Evolutionary conservation across 2,329 filamentous ascomycete species (phyloP).

Genomic region (Apiospora phragmitis): DNA sequence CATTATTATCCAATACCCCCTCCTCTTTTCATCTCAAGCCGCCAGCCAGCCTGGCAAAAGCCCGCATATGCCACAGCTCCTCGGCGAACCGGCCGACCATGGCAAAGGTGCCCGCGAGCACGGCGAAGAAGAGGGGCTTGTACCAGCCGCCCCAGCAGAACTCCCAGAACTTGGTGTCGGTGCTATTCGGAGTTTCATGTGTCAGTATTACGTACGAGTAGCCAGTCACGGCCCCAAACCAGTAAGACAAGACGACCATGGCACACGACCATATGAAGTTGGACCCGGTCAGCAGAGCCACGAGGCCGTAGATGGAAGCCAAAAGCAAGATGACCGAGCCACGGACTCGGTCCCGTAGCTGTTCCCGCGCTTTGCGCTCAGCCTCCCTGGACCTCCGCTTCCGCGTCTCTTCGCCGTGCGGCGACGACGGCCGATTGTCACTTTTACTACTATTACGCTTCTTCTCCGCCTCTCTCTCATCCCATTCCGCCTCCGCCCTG

Average conservation of each 20-base stretch:
- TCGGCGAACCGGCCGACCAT: slow-evolving; percentile 19
- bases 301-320: slow-evolving; percentile 13
- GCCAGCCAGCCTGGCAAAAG: neutral
- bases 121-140: slow-evolving; percentile 16
- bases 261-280: slow-evolving; percentile 20
- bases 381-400: neutral
- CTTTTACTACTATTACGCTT: neutral
- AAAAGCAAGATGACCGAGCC: slow-evolving; percentile 13
- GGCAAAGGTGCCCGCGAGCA: slow-evolving; percentile 14
- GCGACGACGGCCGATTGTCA: neutral
- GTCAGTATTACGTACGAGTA: slow-evolving; percentile 11
- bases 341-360: neutral
- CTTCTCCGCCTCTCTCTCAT: too few relatives aligned
- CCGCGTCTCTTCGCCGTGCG: neutral
- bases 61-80: slow-evolving; percentile 4
- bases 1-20: too few relatives aligned
- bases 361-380: neutral
- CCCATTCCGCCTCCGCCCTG: too few relatives aligned
- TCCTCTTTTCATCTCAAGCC: neutral
- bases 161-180: slow-evolving; percentile 15
- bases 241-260: slow-evolving; percentile 14
- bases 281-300: slow-evolving; percentile 15
- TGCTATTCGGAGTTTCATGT: too few relatives aligned
- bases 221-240: slow-evolving; percentile 11
- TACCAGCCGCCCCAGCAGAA: slow-evolving; percentile 15